Evolutionary conservation across 345 rosid genomes (phyloP).

Genomic region (Lepidium sativum): DNA sequence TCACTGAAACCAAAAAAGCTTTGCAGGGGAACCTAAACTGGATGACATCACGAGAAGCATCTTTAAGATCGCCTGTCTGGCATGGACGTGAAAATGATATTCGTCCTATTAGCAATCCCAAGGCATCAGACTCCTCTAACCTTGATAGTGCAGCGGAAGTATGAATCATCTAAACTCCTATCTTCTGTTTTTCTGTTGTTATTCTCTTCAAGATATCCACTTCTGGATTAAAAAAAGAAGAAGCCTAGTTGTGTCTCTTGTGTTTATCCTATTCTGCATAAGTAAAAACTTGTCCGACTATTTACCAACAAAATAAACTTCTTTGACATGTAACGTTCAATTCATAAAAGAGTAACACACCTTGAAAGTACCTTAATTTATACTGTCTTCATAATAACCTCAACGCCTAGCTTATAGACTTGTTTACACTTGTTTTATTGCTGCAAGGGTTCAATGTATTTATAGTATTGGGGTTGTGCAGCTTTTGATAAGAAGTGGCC

Average conservation of each 20-base stretch:
- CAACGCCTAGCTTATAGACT: neutral
- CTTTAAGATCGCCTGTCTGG: conserved; percentile 92
- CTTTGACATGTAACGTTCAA: neutral
- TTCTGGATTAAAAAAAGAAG: neutral
- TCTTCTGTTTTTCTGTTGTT: conserved; percentile 6
- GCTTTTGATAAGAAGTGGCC: conserved; percentile 96
- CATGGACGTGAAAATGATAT: conserved; percentile 93
- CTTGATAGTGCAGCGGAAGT: conserved; percentile 98
- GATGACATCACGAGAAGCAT: conserved; percentile 97
- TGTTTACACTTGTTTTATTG: neutral
- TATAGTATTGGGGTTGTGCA: conserved; percentile 26
- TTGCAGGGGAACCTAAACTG: conserved; percentile 96
- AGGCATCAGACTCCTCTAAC: conserved; percentile 95
- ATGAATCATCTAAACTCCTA: conserved; percentile 23
- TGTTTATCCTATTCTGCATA: conserved; percentile 1
- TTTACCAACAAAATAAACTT: neutral
- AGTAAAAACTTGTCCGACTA: neutral
- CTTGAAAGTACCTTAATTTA: neutral
- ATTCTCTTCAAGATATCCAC: conserved; percentile 1
- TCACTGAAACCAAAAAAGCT: conserved; percentile 14
- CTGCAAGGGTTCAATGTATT: conserved; percentile 1
- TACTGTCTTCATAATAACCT: neutral
- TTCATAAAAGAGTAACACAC: neutral
- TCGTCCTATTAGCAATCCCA: conserved; percentile 87
- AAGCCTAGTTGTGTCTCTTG: neutral